Evolutionary conservation across 306 rosid genomes (phyloP), one percentile per base, ranked within the genome.

Genomic region (Myrica gale): DNA sequence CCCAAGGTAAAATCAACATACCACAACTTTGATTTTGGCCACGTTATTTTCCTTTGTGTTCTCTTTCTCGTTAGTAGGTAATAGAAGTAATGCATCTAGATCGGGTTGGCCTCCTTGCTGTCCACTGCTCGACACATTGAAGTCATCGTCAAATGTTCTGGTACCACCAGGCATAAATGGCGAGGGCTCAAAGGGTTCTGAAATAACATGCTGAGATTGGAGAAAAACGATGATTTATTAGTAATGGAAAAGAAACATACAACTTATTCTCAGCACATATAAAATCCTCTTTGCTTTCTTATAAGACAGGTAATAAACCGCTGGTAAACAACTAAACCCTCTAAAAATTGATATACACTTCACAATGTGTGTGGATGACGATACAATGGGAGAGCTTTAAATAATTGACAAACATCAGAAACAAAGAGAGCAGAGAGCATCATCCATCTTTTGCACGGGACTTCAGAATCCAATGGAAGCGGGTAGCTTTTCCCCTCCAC

Each of bases 1-100:
- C 21, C 17, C 52, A 42, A 65, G 37, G 37, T 39, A 71, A 41
- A 70, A 68, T 62, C 46, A 53, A 87, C 97, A 78, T 92, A 94
- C 98, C 98, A 94, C 98, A 82, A 94, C 98, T 94, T 90, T 94
- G 79, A 94, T 89, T 83, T 92, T 95, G 15, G 98, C 98, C 44
- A 90, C 97, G 45, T 87, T 94, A 73, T 84, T 92, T 87, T 95
- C 98, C 85, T 87, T 86, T 12, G 89, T 52, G 71, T 23, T 89
- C 83, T 94, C 98, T 75, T 83, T 92, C 74, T 89, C 98, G 78
- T 68, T 83, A 43, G 68, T 77, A 45, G 88, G 86, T 60, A 90
- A 78, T 58, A 80, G 77, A 77, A 82, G 58, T 61, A 88, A 80
- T 15, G 87, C 74, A 82, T 88, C 97, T 76, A 75, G 73, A 68